Base-by-base conservation (phyloP, 1,139 yeast species). In the Taphrina sp. region DNA sequence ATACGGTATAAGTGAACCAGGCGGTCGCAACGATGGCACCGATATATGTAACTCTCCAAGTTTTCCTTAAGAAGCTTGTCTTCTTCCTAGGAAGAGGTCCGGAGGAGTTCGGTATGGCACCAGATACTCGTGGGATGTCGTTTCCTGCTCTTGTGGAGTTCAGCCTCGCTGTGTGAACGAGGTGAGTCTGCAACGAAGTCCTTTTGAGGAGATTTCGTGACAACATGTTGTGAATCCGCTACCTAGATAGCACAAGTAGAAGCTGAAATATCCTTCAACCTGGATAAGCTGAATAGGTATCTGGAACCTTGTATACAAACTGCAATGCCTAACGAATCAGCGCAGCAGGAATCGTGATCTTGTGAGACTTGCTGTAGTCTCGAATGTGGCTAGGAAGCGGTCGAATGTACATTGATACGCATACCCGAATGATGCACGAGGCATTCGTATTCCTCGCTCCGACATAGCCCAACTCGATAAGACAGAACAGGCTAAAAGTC, bases 1-100 rank as follows among this genome's bases (percentile, higher is more conserved):
- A 72, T 61, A 72, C 65, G 31, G 65, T 62, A 59, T 66, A 70
- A 14, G 69, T 72, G 52, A 65, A 62, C 58, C 64, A 64, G 4
- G 65, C 72, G 5, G 67, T 44, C 22, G 67, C 67, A n/a, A 64
- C 66, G 16, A 70, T 36, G 5, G 64, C 62, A 16, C 71, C 63
- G 19, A 64, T 59, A 57, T 68, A 66, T 24, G 71, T 64, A 38
- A 66, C 54, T 28, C 72, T 60, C 72, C 72, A 68, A 23, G 65
- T 58, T 20, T 68, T 65, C 47, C 60, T 61, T 62, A 65, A 66
- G 61, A 67, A 64, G 24, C 66, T 63, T 36, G 56, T 45, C 51
- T 38, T 57, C 51, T 53, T 55, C 34, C 38, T 42, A 16, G 49
- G 43, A 3, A 20, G 22, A 20, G 49, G 37, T 34, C 42, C 52